Conservation (phyloP, 805 yeast genomes). For the Komagataella pseudopastoris region DNA sequence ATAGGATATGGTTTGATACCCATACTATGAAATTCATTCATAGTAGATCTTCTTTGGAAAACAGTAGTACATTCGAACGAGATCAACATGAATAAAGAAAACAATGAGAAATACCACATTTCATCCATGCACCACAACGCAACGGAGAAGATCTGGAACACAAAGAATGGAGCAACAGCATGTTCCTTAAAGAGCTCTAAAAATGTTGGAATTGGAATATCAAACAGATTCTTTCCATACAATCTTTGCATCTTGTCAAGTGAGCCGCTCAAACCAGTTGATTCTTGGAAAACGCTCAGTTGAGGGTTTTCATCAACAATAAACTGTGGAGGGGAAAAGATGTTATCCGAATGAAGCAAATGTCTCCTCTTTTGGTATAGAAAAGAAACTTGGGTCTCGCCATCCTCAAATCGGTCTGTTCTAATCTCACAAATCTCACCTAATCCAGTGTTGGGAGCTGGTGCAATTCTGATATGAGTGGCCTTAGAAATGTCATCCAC, state of each 20-base stretch:
- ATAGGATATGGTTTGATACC: conserved; percentile 85
- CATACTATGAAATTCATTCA: conserved; percentile 94
- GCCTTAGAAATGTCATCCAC: conserved; percentile 50
- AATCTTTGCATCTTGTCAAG: conserved; percentile 30
- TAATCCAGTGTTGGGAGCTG: conserved; percentile 77
- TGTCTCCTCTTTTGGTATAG: conserved; percentile 88
- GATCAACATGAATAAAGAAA: conserved; percentile 83
- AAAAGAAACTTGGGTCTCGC: conserved; percentile 55
- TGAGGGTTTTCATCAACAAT: conserved; percentile 47
- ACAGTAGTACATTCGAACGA: conserved; percentile 92
- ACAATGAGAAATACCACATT: conserved; percentile 89
- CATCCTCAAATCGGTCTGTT: conserved; percentile 39
- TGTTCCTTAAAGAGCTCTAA: conserved; percentile 88
- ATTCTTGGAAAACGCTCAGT: conserved; percentile 39
- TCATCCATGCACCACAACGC: conserved; percentile 95
- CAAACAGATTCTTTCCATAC: conserved; percentile 81
- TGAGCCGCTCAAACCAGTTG: conserved; percentile 20
- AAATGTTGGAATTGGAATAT: conserved; percentile 91
- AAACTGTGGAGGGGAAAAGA: conserved; percentile 76
- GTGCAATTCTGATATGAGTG: conserved; percentile 56
- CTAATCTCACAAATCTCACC: conserved; percentile 63
- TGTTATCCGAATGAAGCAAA: conserved; percentile 41
- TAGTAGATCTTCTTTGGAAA: conserved; percentile 87
- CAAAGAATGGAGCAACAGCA: conserved; percentile 96
- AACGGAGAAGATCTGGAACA: conserved; percentile 91